phyloP scores from a whole-genome alignment of 1,284 basidiomycete species.

The Takashimella tepidaria region DNA sequence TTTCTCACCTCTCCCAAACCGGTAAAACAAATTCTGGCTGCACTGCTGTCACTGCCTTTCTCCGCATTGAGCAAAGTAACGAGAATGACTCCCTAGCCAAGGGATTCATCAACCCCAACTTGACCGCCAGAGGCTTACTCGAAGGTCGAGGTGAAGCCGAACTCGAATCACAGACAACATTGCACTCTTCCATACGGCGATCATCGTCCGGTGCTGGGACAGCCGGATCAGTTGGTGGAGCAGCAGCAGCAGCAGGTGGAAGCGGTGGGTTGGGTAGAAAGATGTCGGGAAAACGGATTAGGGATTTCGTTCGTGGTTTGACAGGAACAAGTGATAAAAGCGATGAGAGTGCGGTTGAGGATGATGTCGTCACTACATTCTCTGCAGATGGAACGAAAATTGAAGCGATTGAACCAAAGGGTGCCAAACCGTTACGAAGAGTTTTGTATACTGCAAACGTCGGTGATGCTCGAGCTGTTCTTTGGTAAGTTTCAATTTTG shows the following conservation, averaged over 20 bases:
- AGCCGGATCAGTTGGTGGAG: constrained; percentile 20
- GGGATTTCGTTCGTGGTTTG: constrained; percentile 45
- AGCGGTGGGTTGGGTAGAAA: constrained; percentile 21
- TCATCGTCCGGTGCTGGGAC: constrained; percentile 31
- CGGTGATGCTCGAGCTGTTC: constrained; percentile 55
- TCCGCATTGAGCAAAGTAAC: constrained; percentile 76
- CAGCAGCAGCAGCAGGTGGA: constrained; percentile 8
- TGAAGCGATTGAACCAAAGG: constrained; percentile 43
- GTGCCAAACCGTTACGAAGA: constrained; percentile 52
- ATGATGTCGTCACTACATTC: constrained; percentile 20
- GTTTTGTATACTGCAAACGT: constrained; percentile 96
- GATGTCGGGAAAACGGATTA: constrained; percentile 37
- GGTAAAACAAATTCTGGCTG: constrained; percentile 94
- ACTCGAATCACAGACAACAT: constrained; percentile 37
- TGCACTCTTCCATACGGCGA: constrained; percentile 13
- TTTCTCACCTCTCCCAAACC: constrained; percentile 75
- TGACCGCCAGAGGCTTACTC: constrained; percentile 38
- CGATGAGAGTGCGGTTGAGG: constrained; percentile 25
- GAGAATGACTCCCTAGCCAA: constrained; percentile 15
- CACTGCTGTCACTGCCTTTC: constrained; percentile 94
- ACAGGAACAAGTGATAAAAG: constrained; percentile 22
- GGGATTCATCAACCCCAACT: constrained; percentile 40
- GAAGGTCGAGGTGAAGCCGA: constrained; percentile 46
- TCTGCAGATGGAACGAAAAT: constrained; percentile 33
- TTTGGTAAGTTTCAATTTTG: constrained; percentile 40